Percentiles rank a stretch among this genome's conserved stretches.
phyloP scores from a whole-genome alignment of 1,284 basidiomycete species.

The Microbotryum violaceum region DNA sequence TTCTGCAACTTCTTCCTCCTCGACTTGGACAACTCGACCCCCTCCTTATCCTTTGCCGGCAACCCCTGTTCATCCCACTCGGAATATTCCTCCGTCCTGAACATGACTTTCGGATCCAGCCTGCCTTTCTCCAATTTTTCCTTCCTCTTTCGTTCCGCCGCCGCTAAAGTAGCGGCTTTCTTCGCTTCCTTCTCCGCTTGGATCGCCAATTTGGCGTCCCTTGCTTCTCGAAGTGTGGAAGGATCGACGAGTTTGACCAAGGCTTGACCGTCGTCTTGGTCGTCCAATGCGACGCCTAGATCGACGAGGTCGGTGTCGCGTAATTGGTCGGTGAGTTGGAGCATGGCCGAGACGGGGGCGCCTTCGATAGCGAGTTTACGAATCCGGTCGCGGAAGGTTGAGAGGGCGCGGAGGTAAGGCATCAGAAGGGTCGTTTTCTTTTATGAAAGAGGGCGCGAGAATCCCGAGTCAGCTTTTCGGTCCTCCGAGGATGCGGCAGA shows the following conservation, averaged over 20 bases:
- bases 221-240: constrained; percentile 67
- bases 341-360: constrained; percentile 58
- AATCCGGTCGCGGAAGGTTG: constrained; percentile 85
- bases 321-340: constrained; percentile 77
- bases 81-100: constrained; percentile 54
- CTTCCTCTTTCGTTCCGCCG: constrained; percentile 62
- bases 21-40: constrained; percentile 78
- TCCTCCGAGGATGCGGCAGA: too few species aligned
- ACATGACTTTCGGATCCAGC: constrained; percentile 66
- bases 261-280: constrained; percentile 92
- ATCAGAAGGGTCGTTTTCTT: constrained; percentile 68
- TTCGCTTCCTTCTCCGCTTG: constrained; percentile 69
- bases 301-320: constrained; percentile 85
- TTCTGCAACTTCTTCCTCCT: constrained; percentile 73
- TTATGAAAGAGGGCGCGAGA: constrained; percentile 42
- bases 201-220: constrained; percentile 75
- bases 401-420: constrained; percentile 80
- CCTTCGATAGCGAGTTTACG: constrained; percentile 71
- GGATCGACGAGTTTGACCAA: constrained; percentile 88
- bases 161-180: constrained; percentile 65
- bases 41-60: constrained; percentile 73
- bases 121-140: constrained; percentile 80
- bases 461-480: too few species aligned
- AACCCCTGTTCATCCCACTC: constrained; percentile 73
- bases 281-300: constrained; percentile 89